These are phyloP conservation scores for Ophiosphaerella korrae DNA, from an alignment of 2,329 filamentous ascomycete genomes.

Conservation along the genomic window DNA sequence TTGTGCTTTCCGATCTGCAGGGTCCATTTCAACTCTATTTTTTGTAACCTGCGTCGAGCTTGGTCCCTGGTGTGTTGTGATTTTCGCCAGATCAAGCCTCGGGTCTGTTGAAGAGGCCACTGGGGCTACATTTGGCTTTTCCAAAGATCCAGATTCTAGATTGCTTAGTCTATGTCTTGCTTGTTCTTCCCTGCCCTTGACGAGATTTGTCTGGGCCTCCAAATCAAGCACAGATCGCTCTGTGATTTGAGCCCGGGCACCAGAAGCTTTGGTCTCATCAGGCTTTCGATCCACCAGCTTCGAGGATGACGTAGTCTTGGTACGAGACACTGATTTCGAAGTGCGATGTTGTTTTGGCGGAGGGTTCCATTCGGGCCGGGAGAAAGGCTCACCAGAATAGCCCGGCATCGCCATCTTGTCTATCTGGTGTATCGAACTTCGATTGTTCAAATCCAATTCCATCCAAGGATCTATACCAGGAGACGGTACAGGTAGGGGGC, in stretches of 20 bases:
- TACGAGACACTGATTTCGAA: slow-evolving; percentile 22
- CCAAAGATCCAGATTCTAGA: neutral
- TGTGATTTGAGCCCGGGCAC: neutral
- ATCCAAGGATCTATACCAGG: slow-evolving; percentile 39
- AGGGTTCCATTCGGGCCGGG: slow-evolving; percentile 28
- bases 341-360: slow-evolving; percentile 23
- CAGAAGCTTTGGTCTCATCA: slow-evolving; percentile 6
- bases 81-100: slow-evolving; percentile 28
- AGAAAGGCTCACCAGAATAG: slow-evolving; percentile 32
- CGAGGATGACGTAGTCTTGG: slow-evolving; percentile 4
- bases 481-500: slow-evolving; percentile 39
- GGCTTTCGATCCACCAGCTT: slow-evolving; percentile 3
- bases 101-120: slow-evolving; percentile 16
- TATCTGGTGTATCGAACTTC: slow-evolving; percentile 33
- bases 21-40: slow-evolving; percentile 22
- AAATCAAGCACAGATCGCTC: slow-evolving; percentile 5
- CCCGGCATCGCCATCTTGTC: slow-evolving; percentile 43
- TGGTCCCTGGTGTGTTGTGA: slow-evolving; percentile 31
- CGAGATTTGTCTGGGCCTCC: slow-evolving; percentile 8
- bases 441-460: slow-evolving; percentile 33
- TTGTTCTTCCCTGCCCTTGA: slow-evolving; percentile 1
- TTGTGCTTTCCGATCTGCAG: slow-evolving; percentile 32
- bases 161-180: neutral
- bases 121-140: neutral
- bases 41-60: slow-evolving; percentile 24